Percentiles rank a stretch among this genome's conserved stretches.
These are phyloP conservation scores for Paraphaeosphaeria sporulosa DNA, from an alignment of 2,329 filamentous ascomycete genomes.

Conservation along the genomic window DNA sequence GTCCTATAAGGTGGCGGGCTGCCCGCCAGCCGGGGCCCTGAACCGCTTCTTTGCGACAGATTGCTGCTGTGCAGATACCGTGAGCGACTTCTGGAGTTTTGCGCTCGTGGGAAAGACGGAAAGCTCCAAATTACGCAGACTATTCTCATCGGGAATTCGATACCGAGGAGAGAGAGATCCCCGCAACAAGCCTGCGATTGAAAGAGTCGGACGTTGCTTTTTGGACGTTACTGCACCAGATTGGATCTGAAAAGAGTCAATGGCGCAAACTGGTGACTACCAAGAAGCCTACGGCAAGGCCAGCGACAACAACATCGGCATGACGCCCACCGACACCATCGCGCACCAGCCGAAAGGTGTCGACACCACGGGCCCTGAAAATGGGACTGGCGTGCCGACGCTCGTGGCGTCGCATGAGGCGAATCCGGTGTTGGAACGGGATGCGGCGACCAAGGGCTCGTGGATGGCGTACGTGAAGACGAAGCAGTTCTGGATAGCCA, in stretches of 20 bases:
- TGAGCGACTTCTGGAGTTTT: constrained; percentile 54
- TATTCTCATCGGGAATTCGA: background rate
- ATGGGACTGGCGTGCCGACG: constrained; percentile 28
- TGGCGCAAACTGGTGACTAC: constrained; percentile 14
- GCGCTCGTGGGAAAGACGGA: constrained; percentile 46
- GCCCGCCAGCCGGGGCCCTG: constrained; percentile 17
- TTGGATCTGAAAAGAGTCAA: constrained; percentile 10
- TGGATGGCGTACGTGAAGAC: constrained; percentile 78
- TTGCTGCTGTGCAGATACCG: constrained; percentile 21
- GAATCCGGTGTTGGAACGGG: constrained; percentile 34
- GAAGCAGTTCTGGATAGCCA: constrained; percentile 84
- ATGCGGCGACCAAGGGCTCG: constrained; percentile 54
- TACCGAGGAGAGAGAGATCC: background rate
- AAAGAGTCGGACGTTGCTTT: background rate
- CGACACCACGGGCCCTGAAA: constrained; percentile 36
- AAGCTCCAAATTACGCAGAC: constrained; percentile 40
- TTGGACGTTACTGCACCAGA: no score
- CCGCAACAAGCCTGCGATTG: background rate
- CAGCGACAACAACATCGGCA: constrained; percentile 28
- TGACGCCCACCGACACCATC: constrained; percentile 26
- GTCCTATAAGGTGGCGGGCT: constrained; percentile 34
- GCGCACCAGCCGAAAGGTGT: constrained; percentile 32
- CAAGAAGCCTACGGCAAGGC: constrained; percentile 12
- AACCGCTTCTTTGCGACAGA: constrained; percentile 15
- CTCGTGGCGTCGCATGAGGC: constrained; percentile 15